Evolutionary conservation across 1,284 basidiomycete genomes (phyloP).

Genomic region (Cryptococcus sp.): DNA sequence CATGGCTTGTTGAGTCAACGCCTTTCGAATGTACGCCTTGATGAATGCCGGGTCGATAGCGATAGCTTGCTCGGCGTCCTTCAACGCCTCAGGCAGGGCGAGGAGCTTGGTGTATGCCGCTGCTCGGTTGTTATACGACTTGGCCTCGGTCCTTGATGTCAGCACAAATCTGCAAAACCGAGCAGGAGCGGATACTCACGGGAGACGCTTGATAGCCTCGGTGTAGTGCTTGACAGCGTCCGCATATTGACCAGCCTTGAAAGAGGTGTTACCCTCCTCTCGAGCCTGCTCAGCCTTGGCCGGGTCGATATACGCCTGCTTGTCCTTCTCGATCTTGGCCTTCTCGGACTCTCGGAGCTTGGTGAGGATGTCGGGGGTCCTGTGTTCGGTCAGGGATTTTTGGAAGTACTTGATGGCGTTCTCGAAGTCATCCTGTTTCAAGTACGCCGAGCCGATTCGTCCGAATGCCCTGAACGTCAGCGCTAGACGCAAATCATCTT

Average conservation of each 20-base stretch:
- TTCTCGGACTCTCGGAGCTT: slow-evolving; percentile 85
- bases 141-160: slow-evolving; percentile 57
- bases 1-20: slow-evolving; percentile 81
- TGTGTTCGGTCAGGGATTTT: slow-evolving; percentile 93
- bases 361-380: slow-evolving; percentile 85
- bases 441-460: slow-evolving; percentile 80
- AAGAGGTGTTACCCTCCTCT: slow-evolving; percentile 85
- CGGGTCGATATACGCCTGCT: slow-evolving; percentile 82
- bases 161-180: not conserved
- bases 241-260: slow-evolving; percentile 88
- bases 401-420: slow-evolving; percentile 83
- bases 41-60: slow-evolving; percentile 83
- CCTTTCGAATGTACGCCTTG: slow-evolving; percentile 95
- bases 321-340: slow-evolving; percentile 68
- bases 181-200: slow-evolving; percentile 43
- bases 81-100: slow-evolving; percentile 91
- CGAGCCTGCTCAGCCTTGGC: slow-evolving; percentile 76
- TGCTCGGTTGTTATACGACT: slow-evolving; percentile 95
- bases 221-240: slow-evolving; percentile 89
- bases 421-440: slow-evolving; percentile 69
- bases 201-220: slow-evolving; percentile 95
- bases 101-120: slow-evolving; percentile 93
- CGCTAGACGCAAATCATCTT: not conserved
- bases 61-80: slow-evolving; percentile 92
- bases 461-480: slow-evolving; percentile 66